Percentiles rank a stretch among this genome's conserved stretches.
Evolutionary conservation across 164 flowering plant species (phyloP).

Genomic region (Annona squamosa): DNA sequence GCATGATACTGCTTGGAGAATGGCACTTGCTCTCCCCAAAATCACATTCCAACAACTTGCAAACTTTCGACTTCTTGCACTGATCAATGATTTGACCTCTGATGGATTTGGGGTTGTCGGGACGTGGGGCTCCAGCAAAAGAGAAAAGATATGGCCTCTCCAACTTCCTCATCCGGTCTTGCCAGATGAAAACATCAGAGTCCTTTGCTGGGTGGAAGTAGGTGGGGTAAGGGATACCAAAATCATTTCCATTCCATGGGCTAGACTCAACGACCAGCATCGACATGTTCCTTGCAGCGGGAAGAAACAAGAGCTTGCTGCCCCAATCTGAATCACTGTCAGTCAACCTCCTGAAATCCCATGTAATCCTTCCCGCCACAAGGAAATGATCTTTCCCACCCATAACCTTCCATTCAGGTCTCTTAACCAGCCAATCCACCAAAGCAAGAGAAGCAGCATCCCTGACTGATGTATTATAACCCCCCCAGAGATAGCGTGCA

Average conservation of each 20-base stretch:
- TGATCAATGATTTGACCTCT: slow-evolving; percentile 79
- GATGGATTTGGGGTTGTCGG: slow-evolving; percentile 67
- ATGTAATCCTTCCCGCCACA: slow-evolving; percentile 86
- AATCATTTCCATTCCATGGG: slow-evolving; percentile 92
- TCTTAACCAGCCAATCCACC: slow-evolving; percentile 69
- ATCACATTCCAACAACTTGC: slow-evolving; percentile 83
- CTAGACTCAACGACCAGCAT: slow-evolving; percentile 92
- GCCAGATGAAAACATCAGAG: slow-evolving; percentile 74
- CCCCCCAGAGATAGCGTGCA: slow-evolving; percentile 93
- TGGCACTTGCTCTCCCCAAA: slow-evolving; percentile 87
- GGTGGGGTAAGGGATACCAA: slow-evolving; percentile 89
- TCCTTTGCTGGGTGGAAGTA: slow-evolving; percentile 94
- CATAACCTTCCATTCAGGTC: slow-evolving; percentile 86
- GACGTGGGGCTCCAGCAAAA: slow-evolving; percentile 98
- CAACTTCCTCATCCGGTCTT: slow-evolving; percentile 73
- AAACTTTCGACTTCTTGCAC: slow-evolving; percentile 49
- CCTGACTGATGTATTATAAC: slow-evolving; percentile 56
- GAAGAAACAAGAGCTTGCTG: slow-evolving; percentile 75
- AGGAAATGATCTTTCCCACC: slow-evolving; percentile 87
- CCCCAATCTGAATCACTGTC: slow-evolving; percentile 81
- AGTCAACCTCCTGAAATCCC: slow-evolving; percentile 77
- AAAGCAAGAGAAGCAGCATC: slow-evolving; percentile 80
- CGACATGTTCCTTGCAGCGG: slow-evolving; percentile 86
- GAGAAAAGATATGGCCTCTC: slow-evolving; percentile 76
- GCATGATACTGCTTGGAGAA: slow-evolving; percentile 82